These are phyloP conservation scores for Calonectria leucothoes DNA, from an alignment of 2,329 filamentous ascomycete genomes.

Conservation along the genomic window DNA sequence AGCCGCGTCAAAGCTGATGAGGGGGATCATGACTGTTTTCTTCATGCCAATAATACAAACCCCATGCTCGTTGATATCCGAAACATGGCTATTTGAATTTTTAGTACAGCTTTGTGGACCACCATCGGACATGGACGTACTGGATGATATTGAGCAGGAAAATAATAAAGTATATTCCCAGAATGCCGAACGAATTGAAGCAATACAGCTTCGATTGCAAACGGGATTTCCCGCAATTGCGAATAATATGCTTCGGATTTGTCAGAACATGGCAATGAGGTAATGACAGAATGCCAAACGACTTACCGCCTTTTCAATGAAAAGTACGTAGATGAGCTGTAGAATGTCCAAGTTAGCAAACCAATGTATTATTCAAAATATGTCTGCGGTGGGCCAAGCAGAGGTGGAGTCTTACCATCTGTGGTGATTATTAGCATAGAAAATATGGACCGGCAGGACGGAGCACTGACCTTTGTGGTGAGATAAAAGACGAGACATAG, in stretches of 20 bases:
- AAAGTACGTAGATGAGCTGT: slow-evolving; percentile 71
- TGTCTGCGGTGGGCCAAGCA: background rate
- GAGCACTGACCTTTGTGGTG: background rate
- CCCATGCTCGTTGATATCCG: slow-evolving; percentile 63
- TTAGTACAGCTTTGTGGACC: background rate
- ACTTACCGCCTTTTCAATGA: slow-evolving; percentile 72
- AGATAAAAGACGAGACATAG: background rate
- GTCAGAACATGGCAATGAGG: background rate
- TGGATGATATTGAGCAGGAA: slow-evolving; percentile 70
- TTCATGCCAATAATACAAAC: slow-evolving; percentile 74
- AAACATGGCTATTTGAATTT: slow-evolving; percentile 59
- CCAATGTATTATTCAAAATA: background rate
- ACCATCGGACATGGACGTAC: slow-evolving; percentile 51
- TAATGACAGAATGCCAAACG: background rate
- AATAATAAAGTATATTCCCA: slow-evolving; percentile 57
- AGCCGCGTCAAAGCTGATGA: slow-evolving; percentile 70
- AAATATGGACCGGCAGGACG: background rate
- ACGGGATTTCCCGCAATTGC: slow-evolving; percentile 61
- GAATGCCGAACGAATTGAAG: slow-evolving; percentile 70
- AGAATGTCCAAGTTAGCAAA: background rate
- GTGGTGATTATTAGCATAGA: background rate
- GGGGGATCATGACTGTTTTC: slow-evolving; percentile 67
- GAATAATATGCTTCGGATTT: slow-evolving; percentile 66
- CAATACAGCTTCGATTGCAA: slow-evolving; percentile 68
- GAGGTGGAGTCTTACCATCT: background rate